Evolutionary conservation across 2,329 filamentous ascomycete genomes (phyloP).

Genomic region (Ophiosphaerella narmari): DNA sequence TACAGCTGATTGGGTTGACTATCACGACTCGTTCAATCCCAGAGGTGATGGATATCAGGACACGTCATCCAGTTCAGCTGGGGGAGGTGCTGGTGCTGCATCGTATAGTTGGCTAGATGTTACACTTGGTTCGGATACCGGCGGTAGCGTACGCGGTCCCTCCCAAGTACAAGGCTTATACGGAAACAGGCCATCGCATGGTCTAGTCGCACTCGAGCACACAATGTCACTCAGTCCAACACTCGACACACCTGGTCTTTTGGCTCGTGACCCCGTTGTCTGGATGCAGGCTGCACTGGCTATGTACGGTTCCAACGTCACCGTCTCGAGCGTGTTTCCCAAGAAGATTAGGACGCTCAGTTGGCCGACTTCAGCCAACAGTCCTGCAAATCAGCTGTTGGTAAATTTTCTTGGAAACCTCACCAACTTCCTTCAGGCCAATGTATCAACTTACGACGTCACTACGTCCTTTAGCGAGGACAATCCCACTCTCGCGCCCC

Average conservation of each 20-base stretch:
- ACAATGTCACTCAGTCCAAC: slow-evolving; percentile 56
- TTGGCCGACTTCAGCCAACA: slow-evolving; percentile 47
- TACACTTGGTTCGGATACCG: slow-evolving; percentile 56
- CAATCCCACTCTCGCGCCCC: slow-evolving; percentile 33
- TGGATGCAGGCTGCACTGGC: slow-evolving; percentile 52
- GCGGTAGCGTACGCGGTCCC: slow-evolving; percentile 56
- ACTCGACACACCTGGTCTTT: slow-evolving; percentile 54
- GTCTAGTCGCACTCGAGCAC: slow-evolving; percentile 52
- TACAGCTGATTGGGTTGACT: slow-evolving; percentile 58
- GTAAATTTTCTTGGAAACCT: slow-evolving; percentile 52
- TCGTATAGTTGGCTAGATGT: slow-evolving; percentile 57
- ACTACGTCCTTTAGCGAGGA: slow-evolving; percentile 43
- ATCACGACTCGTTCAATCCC: slow-evolving; percentile 51
- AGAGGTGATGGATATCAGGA: slow-evolving; percentile 53
- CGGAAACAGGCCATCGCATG: slow-evolving; percentile 56
- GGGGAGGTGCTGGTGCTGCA: slow-evolving; percentile 51
- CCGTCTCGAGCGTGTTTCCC: slow-evolving; percentile 48
- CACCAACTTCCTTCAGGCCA: slow-evolving; percentile 49
- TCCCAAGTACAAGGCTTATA: slow-evolving; percentile 56
- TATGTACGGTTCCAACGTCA: slow-evolving; percentile 53
- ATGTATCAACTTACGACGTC: slow-evolving; percentile 44
- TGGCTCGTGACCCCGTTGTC: slow-evolving; percentile 51
- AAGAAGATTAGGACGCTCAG: slow-evolving; percentile 48
- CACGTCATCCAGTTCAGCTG: slow-evolving; percentile 54
- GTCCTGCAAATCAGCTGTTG: slow-evolving; percentile 43